Base-by-base conservation (phyloP, 1,284 basidiomycete species). In the Porogramme epimiltina region DNA sequence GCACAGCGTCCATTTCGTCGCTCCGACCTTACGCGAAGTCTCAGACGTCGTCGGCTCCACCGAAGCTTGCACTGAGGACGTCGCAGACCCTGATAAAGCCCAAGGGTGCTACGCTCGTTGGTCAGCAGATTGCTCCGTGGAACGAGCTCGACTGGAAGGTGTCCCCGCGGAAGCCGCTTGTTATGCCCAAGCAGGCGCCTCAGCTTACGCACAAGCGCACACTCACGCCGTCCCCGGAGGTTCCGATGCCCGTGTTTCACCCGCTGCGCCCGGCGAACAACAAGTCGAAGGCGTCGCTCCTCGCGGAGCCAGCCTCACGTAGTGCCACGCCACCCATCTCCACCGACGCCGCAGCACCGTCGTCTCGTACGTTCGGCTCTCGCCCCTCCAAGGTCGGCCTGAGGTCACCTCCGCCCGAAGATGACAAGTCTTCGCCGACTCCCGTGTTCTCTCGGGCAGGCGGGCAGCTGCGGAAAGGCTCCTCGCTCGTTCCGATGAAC, bases 51-150 rank as follows among this genome's bases (percentile, higher is more conserved):
- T 51, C 52, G 16, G 55, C 34, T 41, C 49, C 38, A 5, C 41
- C 51, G 3, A 45, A 46, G 36, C 34, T 54, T 9, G 20, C 40
- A 8, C 13, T 33, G 8, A 40, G 43, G 45, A 50, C 56, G 1
- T 37, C 51, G 16, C 52, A 59, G 45, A 58, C 62, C 40, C 34
- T 36, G 28, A 13, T 13, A 31, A 6, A 31, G 28, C 6, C 28
- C 8, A 44, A 55, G 24, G 24, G 38, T 0, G 51, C 62, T 0
- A 59, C 62, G 4, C 53, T 70, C 38, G 69, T 87, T 16, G 83
- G 81, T 0, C 76, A 81, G 63, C 81, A 80, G 51, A 89, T 89
- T 39, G 76, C 79, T 0, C 84, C 85, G 0, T 88, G 84, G 85
- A 73, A 79, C 0, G 73, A 72, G 5, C 66, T 83, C 5, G 71